A percentile compares a stretch with the other conserved stretches of the same genome.
phyloP scores from a whole-genome alignment of 331 rosid species.

The Acacia pycnantha region DNA sequence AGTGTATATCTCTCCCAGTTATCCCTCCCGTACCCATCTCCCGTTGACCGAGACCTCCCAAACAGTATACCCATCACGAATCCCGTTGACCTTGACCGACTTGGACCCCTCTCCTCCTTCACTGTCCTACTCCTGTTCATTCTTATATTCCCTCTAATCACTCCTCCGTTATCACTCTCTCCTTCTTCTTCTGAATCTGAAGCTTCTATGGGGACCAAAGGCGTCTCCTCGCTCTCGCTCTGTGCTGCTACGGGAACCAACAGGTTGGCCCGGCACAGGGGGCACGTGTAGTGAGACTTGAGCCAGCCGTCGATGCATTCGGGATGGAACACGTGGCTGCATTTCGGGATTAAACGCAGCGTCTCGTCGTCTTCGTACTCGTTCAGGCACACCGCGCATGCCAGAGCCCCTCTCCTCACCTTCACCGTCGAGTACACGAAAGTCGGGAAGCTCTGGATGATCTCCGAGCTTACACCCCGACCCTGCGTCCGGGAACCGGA shows the following conservation, averaged over 20 bases:
- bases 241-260: conserved; percentile 32
- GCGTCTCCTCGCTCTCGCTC: conserved; percentile 24
- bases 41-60: conserved; percentile 51
- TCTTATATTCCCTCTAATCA: neutral
- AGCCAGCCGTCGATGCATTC: conserved; percentile 75
- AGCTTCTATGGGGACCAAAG: conserved; percentile 3
- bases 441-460: conserved; percentile 64
- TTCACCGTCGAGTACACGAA: conserved; percentile 72
- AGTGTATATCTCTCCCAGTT: conserved; percentile 65
- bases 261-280: conserved; percentile 73
- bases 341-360: conserved; percentile 72
- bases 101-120: conserved; percentile 20
- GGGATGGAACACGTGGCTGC: conserved; percentile 79
- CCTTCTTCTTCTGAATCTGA: neutral
- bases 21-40: conserved; percentile 18
- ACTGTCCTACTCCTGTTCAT: neutral
- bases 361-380: conserved; percentile 71
- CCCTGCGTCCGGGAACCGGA: neutral
- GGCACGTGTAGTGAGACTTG: conserved; percentile 69
- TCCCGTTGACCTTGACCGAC: conserved; percentile 55
- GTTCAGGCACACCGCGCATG: conserved; percentile 82
- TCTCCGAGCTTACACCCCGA: conserved; percentile 48
- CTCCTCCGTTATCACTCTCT: neutral
- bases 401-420: conserved; percentile 46
- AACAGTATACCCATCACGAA: conserved; percentile 28